These are phyloP conservation scores for Ascochyta clinopodiicola DNA, from an alignment of 2,329 filamentous ascomycete species.

Conservation along the genomic window DNA sequence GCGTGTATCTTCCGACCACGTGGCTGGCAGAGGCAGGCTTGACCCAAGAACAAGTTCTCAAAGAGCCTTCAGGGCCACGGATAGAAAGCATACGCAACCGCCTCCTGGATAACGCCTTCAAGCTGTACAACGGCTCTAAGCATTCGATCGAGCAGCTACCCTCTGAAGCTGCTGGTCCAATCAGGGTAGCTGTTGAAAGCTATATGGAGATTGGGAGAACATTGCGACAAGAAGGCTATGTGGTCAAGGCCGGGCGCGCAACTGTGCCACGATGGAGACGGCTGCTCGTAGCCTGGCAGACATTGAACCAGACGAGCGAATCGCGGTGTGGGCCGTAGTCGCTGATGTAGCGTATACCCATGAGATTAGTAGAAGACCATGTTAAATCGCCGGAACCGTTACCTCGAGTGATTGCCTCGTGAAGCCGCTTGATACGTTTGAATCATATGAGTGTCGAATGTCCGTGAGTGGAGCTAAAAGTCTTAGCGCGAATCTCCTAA, in stretches of 20 bases:
- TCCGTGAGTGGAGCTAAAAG: not conserved
- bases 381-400: not conserved
- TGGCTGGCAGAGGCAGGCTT: slow-evolving; percentile 69
- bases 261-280: slow-evolving; percentile 58
- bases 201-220: slow-evolving; percentile 78
- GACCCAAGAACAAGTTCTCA: slow-evolving; percentile 61
- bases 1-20: slow-evolving; percentile 71
- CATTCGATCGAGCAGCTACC: slow-evolving; percentile 68
- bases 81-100: slow-evolving; percentile 60
- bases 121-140: slow-evolving; percentile 63
- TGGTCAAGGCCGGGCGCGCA: slow-evolving; percentile 53
- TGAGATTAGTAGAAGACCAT: slow-evolving; percentile 1
- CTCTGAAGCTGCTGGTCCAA: slow-evolving; percentile 64
- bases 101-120: slow-evolving; percentile 67
- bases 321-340: slow-evolving; percentile 9
- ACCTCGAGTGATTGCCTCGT: not conserved
- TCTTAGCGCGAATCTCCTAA: not conserved
- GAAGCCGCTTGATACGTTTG: not conserved
- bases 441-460: not conserved
- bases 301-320: slow-evolving; percentile 49
- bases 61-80: slow-evolving; percentile 54
- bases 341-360: slow-evolving; percentile 3
- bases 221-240: slow-evolving; percentile 56
- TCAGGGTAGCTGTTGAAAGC: slow-evolving; percentile 74
- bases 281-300: slow-evolving; percentile 64